Conservation (phyloP, 306 rosid genomes). For the Cucurbita ficifolia region DNA sequence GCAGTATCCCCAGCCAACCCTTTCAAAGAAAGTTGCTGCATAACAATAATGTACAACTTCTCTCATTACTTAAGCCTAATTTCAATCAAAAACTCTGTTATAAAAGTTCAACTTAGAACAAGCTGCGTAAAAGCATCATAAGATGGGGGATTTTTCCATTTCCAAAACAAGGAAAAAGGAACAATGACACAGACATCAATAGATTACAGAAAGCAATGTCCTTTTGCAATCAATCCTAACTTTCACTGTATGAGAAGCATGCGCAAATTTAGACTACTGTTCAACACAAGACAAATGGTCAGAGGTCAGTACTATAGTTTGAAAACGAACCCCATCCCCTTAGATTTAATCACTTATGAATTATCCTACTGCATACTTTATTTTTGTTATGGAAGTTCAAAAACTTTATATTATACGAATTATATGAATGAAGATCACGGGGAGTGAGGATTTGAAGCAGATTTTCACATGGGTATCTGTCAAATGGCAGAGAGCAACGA, state of each 20-base stretch:
- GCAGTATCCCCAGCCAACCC: conserved; percentile 99
- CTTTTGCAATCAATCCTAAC: conserved; percentile 25
- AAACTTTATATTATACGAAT: conserved; percentile 2
- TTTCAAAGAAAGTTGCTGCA: conserved; percentile 85
- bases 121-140: neutral
- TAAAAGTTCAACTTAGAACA: neutral
- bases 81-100: neutral
- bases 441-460: conserved; percentile 11
- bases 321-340: conserved; percentile 26
- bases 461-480: conserved; percentile 23
- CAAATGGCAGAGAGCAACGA: conserved; percentile 1
- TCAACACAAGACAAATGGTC: conserved; percentile 18
- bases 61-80: neutral
- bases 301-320: conserved; percentile 17
- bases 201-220: conserved; percentile 18
- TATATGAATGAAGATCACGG: conserved; percentile 31
- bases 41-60: neutral
- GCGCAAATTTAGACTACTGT: conserved; percentile 35
- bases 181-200: conserved; percentile 21
- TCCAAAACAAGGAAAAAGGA: conserved; percentile 11
- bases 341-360: neutral
- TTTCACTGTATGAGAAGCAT: conserved; percentile 38
- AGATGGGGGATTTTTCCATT: neutral
- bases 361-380: neutral
- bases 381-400: neutral